Base-by-base conservation (phyloP, 192 early-diverging fungal genomes). In the Coemansia sp. region DNA sequence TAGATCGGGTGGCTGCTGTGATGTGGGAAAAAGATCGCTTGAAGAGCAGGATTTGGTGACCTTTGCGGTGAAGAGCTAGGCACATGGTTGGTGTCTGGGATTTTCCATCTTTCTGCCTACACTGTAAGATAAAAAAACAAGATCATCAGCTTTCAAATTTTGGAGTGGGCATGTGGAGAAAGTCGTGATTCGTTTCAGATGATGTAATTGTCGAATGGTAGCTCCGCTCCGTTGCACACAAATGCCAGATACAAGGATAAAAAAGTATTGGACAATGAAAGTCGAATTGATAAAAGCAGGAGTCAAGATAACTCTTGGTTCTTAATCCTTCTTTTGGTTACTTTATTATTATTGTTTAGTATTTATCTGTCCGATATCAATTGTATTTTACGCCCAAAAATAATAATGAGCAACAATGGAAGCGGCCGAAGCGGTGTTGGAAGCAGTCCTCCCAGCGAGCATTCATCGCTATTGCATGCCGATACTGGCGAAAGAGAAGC, bases 371-470 rank as follows among this genome's bases (percentile, higher is more conserved):
- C 37, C 15, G 15, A 40, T 46, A 51, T 26, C 26, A 16, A 18
- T 51, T 51, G 23, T 26, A 51, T 13, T 26, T 51, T 51, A 51
- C 26, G 25, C 10, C 20, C 48, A 15, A 12, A 26, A 12, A 51
- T 26, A 7, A 26, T 23, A 10, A 57, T 57, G 55, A 34, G 55
- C 55, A 12, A 30, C 4, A 7, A 30, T 34, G 33, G 55, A 57
- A 34, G 20, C 30, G 49, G 26, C 49, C 21, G 26, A 23, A 26
- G 49, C 26, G 30, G 31, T 2, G 2, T 18, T 15, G 31, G 55
- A 57, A 16, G 30, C 55, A 31, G 9, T 57, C 30, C 45, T 30
- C n/a, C 61, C 26, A 62, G 7, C 46, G 61, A 62, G 26, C 9
- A 26, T 13, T 49, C 61, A 26, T 8, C 45, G 28, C 61, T 62